Evolutionary conservation across 1,284 basidiomycete genomes (phyloP), one percentile per base, ranked within the genome.

Genomic region (Cronartium ribicola): DNA sequence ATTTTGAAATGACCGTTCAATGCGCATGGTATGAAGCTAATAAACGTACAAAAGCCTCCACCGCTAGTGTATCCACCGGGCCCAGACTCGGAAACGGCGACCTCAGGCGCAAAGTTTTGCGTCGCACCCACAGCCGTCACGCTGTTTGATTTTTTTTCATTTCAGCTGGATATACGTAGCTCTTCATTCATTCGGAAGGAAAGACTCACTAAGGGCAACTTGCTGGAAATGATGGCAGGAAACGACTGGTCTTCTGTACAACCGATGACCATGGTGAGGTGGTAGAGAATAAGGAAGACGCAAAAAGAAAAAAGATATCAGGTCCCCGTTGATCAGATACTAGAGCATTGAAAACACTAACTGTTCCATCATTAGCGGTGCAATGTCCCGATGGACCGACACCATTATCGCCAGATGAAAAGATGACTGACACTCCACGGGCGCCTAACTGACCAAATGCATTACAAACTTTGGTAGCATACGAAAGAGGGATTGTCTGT

Each of bases 371-470:
- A 46, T 72, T 65, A 37, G 46, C 60, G 41, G 44, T 48, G 46
- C 70, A 72, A 37, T 41, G 57, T 13, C 70, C 70, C 14, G 43
- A 44, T 39, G 55, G 29, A 36, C 71, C 71, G 8, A 74, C 71
- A 46, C 71, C 71, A 22, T 61, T 36, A 37, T 83, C 81, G 59
- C 83, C 83, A 17, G 82, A 82, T 2, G 82, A 79, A 74, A 83
- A 83, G 8, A 83, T 77, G 46, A 83, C 80, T 4, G 82, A 83
- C 5, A 80, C 80, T 37, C 83, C 83, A 40, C 81, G 81, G 41
- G 81, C 78, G 20, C 81, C 81, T 43, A 82, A 79, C 48, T 81
- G 79, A 72, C 79, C 79, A 76, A 81, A 82, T 7, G 79, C 79
- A 67, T 81, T 80, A 76, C 81, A 83, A 5, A 84, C 73, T 36